Evolutionary conservation across 2,329 filamentous ascomycete species (phyloP), one percentile per base, ranked within the genome.

Genomic region (Aureobasidium sp.): DNA sequence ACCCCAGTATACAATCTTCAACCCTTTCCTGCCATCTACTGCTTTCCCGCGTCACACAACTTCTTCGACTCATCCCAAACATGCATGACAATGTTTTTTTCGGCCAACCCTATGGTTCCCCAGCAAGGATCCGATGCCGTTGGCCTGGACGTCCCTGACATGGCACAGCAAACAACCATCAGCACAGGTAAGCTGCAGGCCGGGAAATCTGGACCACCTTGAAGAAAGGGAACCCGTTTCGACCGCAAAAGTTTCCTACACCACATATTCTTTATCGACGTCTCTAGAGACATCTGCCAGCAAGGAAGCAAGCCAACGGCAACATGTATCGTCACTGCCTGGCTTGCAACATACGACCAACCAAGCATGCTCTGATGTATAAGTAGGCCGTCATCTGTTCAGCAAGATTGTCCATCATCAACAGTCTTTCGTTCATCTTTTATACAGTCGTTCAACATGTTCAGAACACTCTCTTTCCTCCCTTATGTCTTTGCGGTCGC

Each of bases 81-180:
- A 57, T 55, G 51, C 53, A 45, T 25, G 25, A 51, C 48, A 57
- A 57, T 36, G 27, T n/a, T 57, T 45, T 21, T 30, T 57, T 57
- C 30, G 8, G 30, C 53, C 41, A 27, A 39, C 39, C 36, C 16
- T 37, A 11, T 53, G 30, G 49, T 41, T 39, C 21, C 9, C 37
- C 30, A 58, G 42, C 54, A 47, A 58, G 54, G 42, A 36, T 34
- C 42, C 42, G 42, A 30, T 21, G 41, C 34, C 42, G 32, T 14
- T 48, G 3, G 36, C n/a, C 37, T 42, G 37, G 51, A 27, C 21
- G 14, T 10, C 51, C 51, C 51, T 54, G 51, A 54, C 39, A 57
- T 57, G 41, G 10, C 51, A 44, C 39, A 47, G 53, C 53, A 57
- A 45, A 57, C 53, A 37, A 27, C 29, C 29, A 41, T 14, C 41